Base-by-base conservation (phyloP, 345 rosid genomes). In the Syzygium aqueum region DNA sequence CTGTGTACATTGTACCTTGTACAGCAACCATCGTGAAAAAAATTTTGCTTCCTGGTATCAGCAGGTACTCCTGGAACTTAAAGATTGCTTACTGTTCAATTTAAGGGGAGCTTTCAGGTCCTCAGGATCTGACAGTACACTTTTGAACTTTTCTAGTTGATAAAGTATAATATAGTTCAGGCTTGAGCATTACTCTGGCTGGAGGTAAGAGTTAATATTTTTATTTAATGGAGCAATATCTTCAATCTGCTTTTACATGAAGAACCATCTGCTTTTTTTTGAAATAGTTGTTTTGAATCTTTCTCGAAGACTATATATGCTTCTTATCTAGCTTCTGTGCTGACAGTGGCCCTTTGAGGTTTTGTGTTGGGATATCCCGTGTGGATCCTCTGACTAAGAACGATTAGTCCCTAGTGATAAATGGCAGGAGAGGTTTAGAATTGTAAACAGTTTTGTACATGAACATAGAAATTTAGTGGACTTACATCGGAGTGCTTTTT, bases 41-140 rank as follows among this genome's bases (percentile, higher is more conserved):
- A 84, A 84, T 87, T 87, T 85, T 86, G 87, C 87, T 65, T 86
- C 56, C 80, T 59, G 53, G 53, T 53, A 33, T 84, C 86, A 19
- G 86, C 86, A 84, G 86, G 86, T 84, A 84, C 43, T 52, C 49
- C 86, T 84, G 86, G 65, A 84, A 84, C 86, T 57, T 84, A 51
- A 53, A 84, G 40, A 84, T 84, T 84, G 57, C 63, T 84, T 51
- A 10, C 57, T 6, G 9, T 84, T 30, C 22, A 43, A 73, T 19
- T 73, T 37, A 73, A 19, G 82, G 85, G 85, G 56, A 84, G 85
- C 85, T 84, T 84, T 73, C 82, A 37, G 82, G 82, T 73, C 82
- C 49, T 37, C 27, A 30, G 43, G 78, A 67, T 67, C 78, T 67
- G 43, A 67, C 40, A 1, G 23, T 46, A 30, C 43, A 37, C 27